phyloP scores from a whole-genome alignment of 2,329 filamentous ascomycete species.

The Colletotrichum sp. region DNA sequence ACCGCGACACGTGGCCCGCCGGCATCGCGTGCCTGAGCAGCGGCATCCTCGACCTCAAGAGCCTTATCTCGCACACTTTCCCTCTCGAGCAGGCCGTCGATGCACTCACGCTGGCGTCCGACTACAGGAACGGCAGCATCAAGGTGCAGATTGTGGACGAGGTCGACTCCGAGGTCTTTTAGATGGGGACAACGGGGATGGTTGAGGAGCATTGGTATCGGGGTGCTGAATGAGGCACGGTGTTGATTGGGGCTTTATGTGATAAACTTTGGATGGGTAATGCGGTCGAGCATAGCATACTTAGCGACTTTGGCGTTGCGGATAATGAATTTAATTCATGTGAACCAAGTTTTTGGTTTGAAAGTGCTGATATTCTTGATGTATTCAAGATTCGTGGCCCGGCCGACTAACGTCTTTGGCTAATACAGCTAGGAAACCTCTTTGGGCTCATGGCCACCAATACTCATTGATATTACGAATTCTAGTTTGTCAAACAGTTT shows the following conservation, averaged over 20 bases:
- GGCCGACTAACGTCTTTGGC: too few species aligned
- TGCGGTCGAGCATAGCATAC: not conserved
- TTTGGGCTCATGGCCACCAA: too few species aligned
- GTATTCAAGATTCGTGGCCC: too few species aligned
- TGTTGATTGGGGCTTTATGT: not conserved
- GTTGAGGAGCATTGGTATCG: not conserved
- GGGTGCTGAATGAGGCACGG: not conserved
- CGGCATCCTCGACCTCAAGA: conserved; percentile 65
- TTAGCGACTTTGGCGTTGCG: not conserved
- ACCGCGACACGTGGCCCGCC: conserved; percentile 72
- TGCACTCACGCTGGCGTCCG: conserved; percentile 44
- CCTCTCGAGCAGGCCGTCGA: conserved; percentile 66
- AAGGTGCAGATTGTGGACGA: conserved; percentile 40
- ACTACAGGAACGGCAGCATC: conserved; percentile 37
- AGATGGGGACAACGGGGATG: not conserved
- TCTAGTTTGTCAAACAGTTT: not conserved
- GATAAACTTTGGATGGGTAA: not conserved
- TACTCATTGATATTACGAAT: not conserved
- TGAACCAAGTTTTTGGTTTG: not conserved
- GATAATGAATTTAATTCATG: not conserved
- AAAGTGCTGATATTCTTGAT: not conserved
- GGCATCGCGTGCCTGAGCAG: conserved; percentile 66
- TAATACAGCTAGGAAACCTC: too few species aligned
- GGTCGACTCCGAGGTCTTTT: conserved; percentile 11
- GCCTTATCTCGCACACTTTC: conserved; percentile 67